These are phyloP conservation scores for Lentinula raphanica DNA, from an alignment of 768 basidiomycete species.

Conservation along the genomic window DNA sequence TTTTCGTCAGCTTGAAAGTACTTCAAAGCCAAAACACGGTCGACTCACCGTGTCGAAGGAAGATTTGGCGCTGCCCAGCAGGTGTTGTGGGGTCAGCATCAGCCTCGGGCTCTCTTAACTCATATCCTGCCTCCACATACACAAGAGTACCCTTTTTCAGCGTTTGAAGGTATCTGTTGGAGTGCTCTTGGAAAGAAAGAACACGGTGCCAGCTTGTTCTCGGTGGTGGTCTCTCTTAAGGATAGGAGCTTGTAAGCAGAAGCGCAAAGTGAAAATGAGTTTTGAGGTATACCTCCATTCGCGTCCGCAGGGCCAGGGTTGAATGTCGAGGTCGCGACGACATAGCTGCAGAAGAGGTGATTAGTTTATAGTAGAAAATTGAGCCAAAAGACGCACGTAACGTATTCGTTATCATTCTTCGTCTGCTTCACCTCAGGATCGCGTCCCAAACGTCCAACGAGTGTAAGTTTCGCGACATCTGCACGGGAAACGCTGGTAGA, in stretches of 20 bases:
- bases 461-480: slow-evolving; percentile 71
- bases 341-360: slow-evolving; percentile 47
- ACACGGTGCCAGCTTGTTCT: slow-evolving; percentile 73
- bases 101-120: slow-evolving; percentile 67
- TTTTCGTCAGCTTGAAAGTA: slow-evolving; percentile 4
- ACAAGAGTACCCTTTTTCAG: slow-evolving; percentile 70
- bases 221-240: slow-evolving; percentile 45
- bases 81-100: slow-evolving; percentile 62
- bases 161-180: slow-evolving; percentile 60
- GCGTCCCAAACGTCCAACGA: slow-evolving; percentile 68
- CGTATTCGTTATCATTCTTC: slow-evolving; percentile 73
- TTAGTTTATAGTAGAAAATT: neutral
- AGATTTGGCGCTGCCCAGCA: slow-evolving; percentile 75
- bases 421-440: slow-evolving; percentile 69
- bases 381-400: slow-evolving; percentile 45
- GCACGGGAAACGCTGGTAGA: slow-evolving; percentile 51
- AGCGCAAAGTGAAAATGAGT: neutral
- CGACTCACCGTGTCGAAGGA: slow-evolving; percentile 68
- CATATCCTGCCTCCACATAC: slow-evolving; percentile 76
- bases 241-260: neutral
- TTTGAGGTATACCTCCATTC: slow-evolving; percentile 49
- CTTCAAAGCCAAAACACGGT: neutral
- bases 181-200: slow-evolving; percentile 58
- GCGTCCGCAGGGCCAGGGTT: slow-evolving; percentile 51
- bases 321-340: slow-evolving; percentile 67